Conservation (phyloP, 2,329 filamentous ascomycete genomes). For the Aspergillus thermomutatus region DNA sequence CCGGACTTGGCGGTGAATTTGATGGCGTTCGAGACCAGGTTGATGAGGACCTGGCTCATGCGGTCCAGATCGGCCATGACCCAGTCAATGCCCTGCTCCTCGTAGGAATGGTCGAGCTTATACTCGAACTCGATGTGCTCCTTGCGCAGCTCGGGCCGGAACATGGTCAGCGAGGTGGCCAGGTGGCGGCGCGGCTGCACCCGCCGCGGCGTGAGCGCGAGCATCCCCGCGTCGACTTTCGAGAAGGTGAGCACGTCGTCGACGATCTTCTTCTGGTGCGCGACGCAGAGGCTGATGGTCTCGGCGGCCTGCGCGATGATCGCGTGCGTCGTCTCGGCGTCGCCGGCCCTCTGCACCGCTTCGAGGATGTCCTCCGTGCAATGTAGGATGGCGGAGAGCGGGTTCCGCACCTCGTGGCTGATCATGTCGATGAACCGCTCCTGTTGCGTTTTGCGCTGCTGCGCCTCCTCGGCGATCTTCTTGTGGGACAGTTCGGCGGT, state of each 20-base stretch:
- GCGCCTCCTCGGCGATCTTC: slow-evolving; percentile 72
- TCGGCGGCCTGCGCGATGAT: slow-evolving; percentile 70
- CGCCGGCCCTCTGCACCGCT: slow-evolving; percentile 10
- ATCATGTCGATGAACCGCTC: slow-evolving; percentile 78
- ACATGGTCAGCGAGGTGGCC: slow-evolving; percentile 69
- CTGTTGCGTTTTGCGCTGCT: slow-evolving; percentile 75
- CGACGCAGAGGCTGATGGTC: slow-evolving; percentile 72
- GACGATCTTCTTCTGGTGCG: slow-evolving; percentile 77
- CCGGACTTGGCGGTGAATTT: slow-evolving; percentile 67
- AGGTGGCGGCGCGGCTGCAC: slow-evolving; percentile 66
- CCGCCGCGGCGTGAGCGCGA: slow-evolving; percentile 68
- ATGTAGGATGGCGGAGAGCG: slow-evolving; percentile 56
- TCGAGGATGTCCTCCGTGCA: slow-evolving; percentile 50
- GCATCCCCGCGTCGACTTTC: slow-evolving; percentile 71
- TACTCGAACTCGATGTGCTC: slow-evolving; percentile 66
- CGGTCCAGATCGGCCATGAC: slow-evolving; percentile 69
- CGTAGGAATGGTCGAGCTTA: slow-evolving; percentile 60
- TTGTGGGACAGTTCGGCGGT: slow-evolving; percentile 78
- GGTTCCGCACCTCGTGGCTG: slow-evolving; percentile 56
- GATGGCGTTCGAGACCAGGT: slow-evolving; percentile 75
- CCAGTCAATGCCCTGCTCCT: slow-evolving; percentile 58
- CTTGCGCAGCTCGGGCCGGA: slow-evolving; percentile 69
- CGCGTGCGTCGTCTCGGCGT: slow-evolving; percentile 42
- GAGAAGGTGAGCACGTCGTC: slow-evolving; percentile 71
- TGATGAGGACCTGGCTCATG: slow-evolving; percentile 75